These are phyloP conservation scores for Metrosideros polymorpha DNA, from an alignment of 441 rosid species.

Conservation along the genomic window DNA sequence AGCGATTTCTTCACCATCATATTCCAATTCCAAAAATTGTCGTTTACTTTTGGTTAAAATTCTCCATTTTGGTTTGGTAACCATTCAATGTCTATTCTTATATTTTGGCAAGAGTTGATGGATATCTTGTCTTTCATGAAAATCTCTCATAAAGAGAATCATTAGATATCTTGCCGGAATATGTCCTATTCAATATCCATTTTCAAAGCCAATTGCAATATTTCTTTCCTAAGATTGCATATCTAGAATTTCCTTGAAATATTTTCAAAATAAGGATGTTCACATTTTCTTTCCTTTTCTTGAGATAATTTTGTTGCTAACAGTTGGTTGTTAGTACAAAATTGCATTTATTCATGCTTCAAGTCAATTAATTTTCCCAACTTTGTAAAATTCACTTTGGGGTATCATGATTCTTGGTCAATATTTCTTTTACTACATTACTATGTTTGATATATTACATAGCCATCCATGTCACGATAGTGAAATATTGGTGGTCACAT, in stretches of 20 bases:
- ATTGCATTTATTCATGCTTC: background rate
- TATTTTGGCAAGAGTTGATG: background rate
- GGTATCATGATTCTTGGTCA: too few relatives aligned
- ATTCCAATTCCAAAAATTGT: too few relatives aligned
- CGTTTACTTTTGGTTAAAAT: too few relatives aligned
- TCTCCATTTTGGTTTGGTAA: background rate
- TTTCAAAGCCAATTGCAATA: background rate
- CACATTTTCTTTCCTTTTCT: background rate
- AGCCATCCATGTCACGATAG: too few relatives aligned
- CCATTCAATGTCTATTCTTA: background rate
- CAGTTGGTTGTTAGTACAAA: background rate
- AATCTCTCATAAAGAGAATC: background rate
- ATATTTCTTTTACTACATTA: too few relatives aligned
- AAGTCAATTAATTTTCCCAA: background rate
- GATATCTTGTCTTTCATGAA: background rate
- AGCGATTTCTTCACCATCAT: background rate
- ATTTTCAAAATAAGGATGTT: background rate
- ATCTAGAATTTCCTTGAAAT: background rate
- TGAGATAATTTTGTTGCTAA: background rate
- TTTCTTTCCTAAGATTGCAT: background rate
- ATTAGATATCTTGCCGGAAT: background rate
- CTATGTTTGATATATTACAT: too few relatives aligned
- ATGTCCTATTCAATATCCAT: background rate
- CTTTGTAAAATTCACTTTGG: background rate
- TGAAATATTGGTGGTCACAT: too few relatives aligned